These are phyloP conservation scores for Hypoxylon sp. DNA, from an alignment of 2,329 filamentous ascomycete species.

Conservation along the genomic window DNA sequence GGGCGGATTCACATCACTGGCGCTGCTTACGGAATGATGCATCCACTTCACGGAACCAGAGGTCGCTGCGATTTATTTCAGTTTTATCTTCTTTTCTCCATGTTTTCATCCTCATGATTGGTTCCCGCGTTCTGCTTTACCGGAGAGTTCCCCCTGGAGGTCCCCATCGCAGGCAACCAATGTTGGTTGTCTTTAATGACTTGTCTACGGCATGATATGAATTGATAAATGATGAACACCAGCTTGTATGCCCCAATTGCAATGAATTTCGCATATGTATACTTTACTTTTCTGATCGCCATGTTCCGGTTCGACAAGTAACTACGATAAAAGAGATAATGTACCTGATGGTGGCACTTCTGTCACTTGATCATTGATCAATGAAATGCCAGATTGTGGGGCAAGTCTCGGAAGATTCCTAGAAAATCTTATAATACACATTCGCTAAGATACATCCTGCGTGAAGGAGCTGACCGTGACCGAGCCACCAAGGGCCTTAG, in stretches of 20 bases:
- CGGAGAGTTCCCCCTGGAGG: neutral
- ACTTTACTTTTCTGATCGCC: neutral
- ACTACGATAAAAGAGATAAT: no score
- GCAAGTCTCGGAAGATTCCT: neutral
- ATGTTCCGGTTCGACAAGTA: no score
- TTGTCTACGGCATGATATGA: slow-evolving; percentile 5
- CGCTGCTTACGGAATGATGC: slow-evolving; percentile 8
- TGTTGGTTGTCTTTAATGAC: slow-evolving; percentile 9
- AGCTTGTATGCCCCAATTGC: neutral
- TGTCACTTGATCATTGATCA: no score
- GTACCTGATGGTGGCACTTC: no score
- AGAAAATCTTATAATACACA: no score
- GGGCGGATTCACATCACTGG: neutral
- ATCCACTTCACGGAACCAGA: slow-evolving; percentile 5
- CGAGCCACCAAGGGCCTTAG: neutral
- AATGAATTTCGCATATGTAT: neutral
- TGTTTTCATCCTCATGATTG: slow-evolving; percentile 5
- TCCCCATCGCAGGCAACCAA: slow-evolving; percentile 12
- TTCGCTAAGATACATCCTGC: neutral
- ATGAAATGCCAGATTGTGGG: neutral
- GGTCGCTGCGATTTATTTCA: slow-evolving; percentile 18
- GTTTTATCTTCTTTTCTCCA: slow-evolving; percentile 26
- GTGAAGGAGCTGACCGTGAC: neutral
- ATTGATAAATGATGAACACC: slow-evolving; percentile 12
- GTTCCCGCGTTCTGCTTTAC: slow-evolving; percentile 5